Evolutionary conservation across 2,329 filamentous ascomycete species (phyloP).

Genomic region (Akanthomyces lecanii): DNA sequence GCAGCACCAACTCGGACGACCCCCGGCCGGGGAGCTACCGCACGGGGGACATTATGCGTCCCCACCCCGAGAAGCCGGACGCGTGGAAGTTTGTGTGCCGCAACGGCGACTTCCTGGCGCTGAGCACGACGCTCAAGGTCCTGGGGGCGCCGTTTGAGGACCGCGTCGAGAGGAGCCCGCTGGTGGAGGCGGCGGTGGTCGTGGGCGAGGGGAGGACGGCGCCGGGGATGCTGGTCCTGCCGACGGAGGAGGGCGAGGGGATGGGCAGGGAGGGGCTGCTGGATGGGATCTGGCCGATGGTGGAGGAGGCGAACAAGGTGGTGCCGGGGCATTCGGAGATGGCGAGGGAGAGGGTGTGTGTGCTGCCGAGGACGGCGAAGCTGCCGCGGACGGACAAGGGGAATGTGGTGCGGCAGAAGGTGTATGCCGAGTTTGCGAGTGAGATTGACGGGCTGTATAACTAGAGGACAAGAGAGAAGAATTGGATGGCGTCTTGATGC

Average conservation of each 20-base stretch:
- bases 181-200: conserved; percentile 1
- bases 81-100: conserved; percentile 7
- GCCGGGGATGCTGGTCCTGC: conserved; percentile 1
- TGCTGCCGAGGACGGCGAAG: not conserved
- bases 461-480: not conserved
- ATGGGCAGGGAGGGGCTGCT: not conserved
- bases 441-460: conserved; percentile 11
- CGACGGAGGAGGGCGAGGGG: not conserved
- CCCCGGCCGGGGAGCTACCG: not conserved
- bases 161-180: conserved; percentile 1
- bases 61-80: not conserved
- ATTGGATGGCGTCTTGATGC: too few relatives aligned
- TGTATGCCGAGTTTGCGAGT: not conserved
- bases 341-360: not conserved
- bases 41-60: conserved; percentile 6
- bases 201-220: not conserved
- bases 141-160: conserved; percentile 1
- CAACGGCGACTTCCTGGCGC: not conserved
- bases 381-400: conserved; percentile 14
- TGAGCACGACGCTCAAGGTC: not conserved
- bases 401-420: conserved; percentile 2
- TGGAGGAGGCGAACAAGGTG: not conserved
- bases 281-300: not conserved
- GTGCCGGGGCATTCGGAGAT: conserved; percentile 1
- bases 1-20: not conserved